These are phyloP conservation scores for Vigna radiata DNA, from an alignment of 306 rosid species.

Conservation along the genomic window DNA sequence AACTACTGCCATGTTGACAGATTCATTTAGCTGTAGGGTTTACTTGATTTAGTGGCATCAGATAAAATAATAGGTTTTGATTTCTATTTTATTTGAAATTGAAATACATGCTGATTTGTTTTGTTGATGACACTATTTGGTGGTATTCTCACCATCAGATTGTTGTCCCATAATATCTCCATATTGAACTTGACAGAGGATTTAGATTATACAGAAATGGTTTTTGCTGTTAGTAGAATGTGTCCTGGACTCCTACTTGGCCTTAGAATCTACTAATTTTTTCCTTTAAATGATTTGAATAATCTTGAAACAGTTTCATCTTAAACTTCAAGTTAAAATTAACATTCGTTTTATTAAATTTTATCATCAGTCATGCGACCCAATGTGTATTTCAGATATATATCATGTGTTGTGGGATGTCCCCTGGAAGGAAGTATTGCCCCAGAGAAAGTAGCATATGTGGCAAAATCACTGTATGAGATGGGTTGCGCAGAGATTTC, in stretches of 20 bases:
- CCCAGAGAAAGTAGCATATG: slow-evolving; percentile 81
- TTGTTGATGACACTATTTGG: slow-evolving; percentile 14
- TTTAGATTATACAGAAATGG: slow-evolving; percentile 26
- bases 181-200: slow-evolving; percentile 1
- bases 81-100: slow-evolving; percentile 17
- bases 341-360: slow-evolving; percentile 21
- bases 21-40: slow-evolving; percentile 32
- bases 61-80: not conserved
- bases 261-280: slow-evolving; percentile 17
- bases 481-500: slow-evolving; percentile 96
- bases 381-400: slow-evolving; percentile 58
- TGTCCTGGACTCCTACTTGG: slow-evolving; percentile 13
- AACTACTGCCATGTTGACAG: slow-evolving; percentile 26
- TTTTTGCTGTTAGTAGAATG: slow-evolving; percentile 7
- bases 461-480: slow-evolving; percentile 77
- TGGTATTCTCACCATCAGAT: slow-evolving; percentile 8
- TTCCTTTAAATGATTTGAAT: slow-evolving; percentile 29
- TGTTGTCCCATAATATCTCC: slow-evolving; percentile 18
- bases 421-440: slow-evolving; percentile 84
- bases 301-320: slow-evolving; percentile 8
- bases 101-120: slow-evolving; percentile 17
- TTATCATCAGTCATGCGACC: slow-evolving; percentile 30
- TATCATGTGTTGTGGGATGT: slow-evolving; percentile 96
- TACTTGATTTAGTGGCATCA: slow-evolving; percentile 2
- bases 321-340: slow-evolving; percentile 32